These are phyloP conservation scores for Sphaerostilbella broomeana DNA, from an alignment of 2,329 filamentous ascomycete species.

Conservation along the genomic window DNA sequence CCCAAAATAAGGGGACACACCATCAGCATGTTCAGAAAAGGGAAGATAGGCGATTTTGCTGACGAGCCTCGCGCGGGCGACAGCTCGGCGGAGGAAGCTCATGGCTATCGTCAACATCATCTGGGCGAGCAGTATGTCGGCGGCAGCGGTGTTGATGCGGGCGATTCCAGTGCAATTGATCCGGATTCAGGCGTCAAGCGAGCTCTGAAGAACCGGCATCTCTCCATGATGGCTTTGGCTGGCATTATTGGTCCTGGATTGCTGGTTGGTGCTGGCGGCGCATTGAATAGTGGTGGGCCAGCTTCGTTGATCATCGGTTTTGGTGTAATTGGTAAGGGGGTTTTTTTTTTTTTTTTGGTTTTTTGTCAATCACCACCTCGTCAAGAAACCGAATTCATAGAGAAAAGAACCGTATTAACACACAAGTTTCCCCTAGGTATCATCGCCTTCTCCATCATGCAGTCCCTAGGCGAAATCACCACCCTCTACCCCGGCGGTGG, in stretches of 20 bases:
- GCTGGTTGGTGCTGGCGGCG: slow-evolving; percentile 64
- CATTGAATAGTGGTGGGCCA: slow-evolving; percentile 61
- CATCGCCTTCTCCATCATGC: slow-evolving; percentile 62
- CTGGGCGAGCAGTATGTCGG: no score
- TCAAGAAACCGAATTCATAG: no score
- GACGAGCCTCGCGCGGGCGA: slow-evolving; percentile 10
- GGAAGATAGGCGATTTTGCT: slow-evolving; percentile 9
- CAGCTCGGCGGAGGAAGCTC: slow-evolving; percentile 16
- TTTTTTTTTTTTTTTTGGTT: neutral
- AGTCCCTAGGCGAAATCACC: slow-evolving; percentile 67
- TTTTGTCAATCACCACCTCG: no score
- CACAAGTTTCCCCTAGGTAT: slow-evolving; percentile 32
- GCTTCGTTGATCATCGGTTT: slow-evolving; percentile 69
- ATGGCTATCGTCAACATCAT: slow-evolving; percentile 11
- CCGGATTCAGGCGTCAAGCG: slow-evolving; percentile 60
- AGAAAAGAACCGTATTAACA: neutral
- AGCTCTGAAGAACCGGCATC: slow-evolving; percentile 60
- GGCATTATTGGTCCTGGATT: slow-evolving; percentile 63
- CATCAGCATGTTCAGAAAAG: slow-evolving; percentile 6
- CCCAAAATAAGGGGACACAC: neutral
- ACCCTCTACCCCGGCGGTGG: slow-evolving; percentile 66
- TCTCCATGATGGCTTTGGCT: slow-evolving; percentile 60
- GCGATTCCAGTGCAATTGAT: slow-evolving; percentile 43
- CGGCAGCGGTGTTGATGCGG: slow-evolving; percentile 15
- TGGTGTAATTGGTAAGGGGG: slow-evolving; percentile 49